A percentile compares a stretch with the other conserved stretches of the same genome.
Conservation (phyloP, 1,139 yeast species). For the Sugiyamaella xylanicola region DNA sequence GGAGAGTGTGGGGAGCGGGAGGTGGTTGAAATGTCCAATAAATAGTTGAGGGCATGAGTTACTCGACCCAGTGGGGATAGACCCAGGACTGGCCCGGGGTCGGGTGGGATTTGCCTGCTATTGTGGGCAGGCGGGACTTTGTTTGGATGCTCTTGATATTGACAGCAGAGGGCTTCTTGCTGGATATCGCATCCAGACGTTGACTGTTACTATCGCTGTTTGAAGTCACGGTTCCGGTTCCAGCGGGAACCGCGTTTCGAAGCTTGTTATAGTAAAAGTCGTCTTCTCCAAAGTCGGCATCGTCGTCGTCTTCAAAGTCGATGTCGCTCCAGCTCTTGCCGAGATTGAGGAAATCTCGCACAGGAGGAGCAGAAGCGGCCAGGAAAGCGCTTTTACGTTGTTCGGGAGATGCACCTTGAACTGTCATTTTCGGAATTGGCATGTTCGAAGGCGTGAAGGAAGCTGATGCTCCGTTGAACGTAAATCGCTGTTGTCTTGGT, state of each 20-base stretch:
- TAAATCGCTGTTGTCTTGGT: constrained; percentile 11
- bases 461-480: constrained; percentile 15
- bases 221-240: constrained; percentile 7
- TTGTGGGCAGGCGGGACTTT: constrained; percentile 4
- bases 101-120: constrained; percentile 6
- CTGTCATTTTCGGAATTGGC: background rate
- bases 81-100: constrained; percentile 10
- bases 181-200: background rate
- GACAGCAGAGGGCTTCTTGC: background rate
- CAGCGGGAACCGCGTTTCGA: constrained; percentile 12
- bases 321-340: constrained; percentile 43
- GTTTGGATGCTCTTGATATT: constrained; percentile 4
- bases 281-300: constrained; percentile 20
- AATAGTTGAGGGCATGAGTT: constrained; percentile 1
- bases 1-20: background rate
- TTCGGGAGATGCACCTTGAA: constrained; percentile 5
- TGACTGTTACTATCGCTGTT: constrained; percentile 1
- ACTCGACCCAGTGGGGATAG: constrained; percentile 16
- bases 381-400: background rate
- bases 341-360: constrained; percentile 35
- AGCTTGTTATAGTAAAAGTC: constrained; percentile 12
- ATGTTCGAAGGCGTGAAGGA: constrained; percentile 12
- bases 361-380: constrained; percentile 27
- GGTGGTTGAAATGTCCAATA: constrained; percentile 11
- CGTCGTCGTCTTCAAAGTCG: constrained; percentile 39